Conservation (phyloP, 805 yeast species). For the Helenozyma baotianmanensis region DNA sequence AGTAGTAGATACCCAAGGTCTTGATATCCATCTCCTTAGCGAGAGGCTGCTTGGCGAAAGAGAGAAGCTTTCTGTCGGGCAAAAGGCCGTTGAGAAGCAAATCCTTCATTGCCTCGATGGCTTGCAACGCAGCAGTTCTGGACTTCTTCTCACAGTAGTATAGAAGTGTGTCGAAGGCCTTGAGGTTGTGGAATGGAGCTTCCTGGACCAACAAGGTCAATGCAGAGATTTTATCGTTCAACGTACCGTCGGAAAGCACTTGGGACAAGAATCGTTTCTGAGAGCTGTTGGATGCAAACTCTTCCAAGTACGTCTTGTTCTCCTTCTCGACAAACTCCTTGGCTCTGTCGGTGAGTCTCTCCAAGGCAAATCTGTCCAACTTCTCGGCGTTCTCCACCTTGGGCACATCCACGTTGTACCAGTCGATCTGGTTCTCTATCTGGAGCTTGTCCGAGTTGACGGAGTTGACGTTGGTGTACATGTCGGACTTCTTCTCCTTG, state of each 20-base stretch:
- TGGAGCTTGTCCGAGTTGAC: constrained; percentile 53
- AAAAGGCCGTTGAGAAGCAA: constrained; percentile 76
- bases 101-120: constrained; percentile 87
- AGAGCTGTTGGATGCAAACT: constrained; percentile 68
- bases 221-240: constrained; percentile 92
- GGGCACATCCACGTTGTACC: constrained; percentile 60
- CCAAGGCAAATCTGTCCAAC: constrained; percentile 52
- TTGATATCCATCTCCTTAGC: constrained; percentile 37
- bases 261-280: constrained; percentile 86
- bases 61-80: constrained; percentile 76
- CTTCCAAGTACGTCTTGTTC: constrained; percentile 65
- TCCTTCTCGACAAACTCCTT: constrained; percentile 62
- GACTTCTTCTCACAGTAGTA: constrained; percentile 85
- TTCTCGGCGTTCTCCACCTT: constrained; percentile 25
- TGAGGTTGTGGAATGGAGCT: constrained; percentile 85
- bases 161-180: constrained; percentile 74
- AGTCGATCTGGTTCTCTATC: constrained; percentile 62
- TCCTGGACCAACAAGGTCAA: constrained; percentile 89
- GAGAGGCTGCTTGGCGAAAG: constrained; percentile 70
- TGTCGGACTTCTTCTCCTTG: constrained; percentile 18
- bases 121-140: constrained; percentile 87
- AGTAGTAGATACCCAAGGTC: constrained; percentile 70
- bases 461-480: constrained; percentile 37
- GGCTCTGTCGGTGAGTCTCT: constrained; percentile 61
- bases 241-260: constrained; percentile 86